phyloP scores from a whole-genome alignment of 2,329 filamentous ascomycete genomes.

The Xylogone sp. region DNA sequence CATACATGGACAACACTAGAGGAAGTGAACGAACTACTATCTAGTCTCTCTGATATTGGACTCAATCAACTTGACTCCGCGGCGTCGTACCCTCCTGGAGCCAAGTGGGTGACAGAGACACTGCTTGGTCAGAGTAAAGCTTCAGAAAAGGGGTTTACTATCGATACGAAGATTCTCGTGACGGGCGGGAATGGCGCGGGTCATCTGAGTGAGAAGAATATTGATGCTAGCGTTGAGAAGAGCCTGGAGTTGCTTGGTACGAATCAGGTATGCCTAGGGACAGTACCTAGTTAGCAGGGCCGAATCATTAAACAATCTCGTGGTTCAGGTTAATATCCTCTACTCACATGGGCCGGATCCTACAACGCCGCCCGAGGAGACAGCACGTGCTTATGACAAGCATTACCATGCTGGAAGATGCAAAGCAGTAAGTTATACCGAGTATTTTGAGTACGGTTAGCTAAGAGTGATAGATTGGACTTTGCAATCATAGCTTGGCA shows the following conservation, averaged over 20 bases:
- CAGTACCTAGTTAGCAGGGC: no score
- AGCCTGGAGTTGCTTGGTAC: no score
- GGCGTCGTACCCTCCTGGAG: no score
- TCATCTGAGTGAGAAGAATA: not conserved
- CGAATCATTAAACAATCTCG: no score
- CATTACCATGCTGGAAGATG: slow-evolving; percentile 26
- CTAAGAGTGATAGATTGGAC: slow-evolving; percentile 15
- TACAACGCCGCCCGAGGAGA: slow-evolving; percentile 16
- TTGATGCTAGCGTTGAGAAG: slow-evolving; percentile 6
- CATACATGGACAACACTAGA: slow-evolving; percentile 14
- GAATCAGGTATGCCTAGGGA: no score
- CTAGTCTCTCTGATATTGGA: no score
- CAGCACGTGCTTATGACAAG: slow-evolving; percentile 17
- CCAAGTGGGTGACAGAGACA: slow-evolving; percentile 7
- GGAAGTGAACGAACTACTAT: slow-evolving; percentile 6
- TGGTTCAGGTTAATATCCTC: slow-evolving; percentile 4
- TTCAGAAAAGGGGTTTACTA: slow-evolving; percentile 5
- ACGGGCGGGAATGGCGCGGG: no score
- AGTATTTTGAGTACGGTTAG: not conserved
- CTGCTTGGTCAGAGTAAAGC: slow-evolving; percentile 7
- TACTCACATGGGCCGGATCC: slow-evolving; percentile 15
- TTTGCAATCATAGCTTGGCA: slow-evolving; percentile 22
- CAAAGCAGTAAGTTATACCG: slow-evolving; percentile 7
- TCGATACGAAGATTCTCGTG: slow-evolving; percentile 11
- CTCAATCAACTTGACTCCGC: no score